These are phyloP conservation scores for Ogataea trehalophila DNA, from an alignment of 805 yeast genomes.

Conservation along the genomic window DNA sequence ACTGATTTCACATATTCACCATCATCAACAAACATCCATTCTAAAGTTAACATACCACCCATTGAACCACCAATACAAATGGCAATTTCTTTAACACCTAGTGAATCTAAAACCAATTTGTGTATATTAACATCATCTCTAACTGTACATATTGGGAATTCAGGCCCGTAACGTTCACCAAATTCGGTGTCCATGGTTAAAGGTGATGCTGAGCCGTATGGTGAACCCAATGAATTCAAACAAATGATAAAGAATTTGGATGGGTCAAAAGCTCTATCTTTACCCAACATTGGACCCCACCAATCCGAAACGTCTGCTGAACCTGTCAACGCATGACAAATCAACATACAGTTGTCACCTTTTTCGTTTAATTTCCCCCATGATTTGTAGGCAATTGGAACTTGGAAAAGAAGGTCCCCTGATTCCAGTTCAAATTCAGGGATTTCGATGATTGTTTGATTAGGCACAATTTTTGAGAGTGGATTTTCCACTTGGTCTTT, in stretches of 20 bases:
- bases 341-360: constrained; percentile 76
- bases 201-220: constrained; percentile 95
- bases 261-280: constrained; percentile 86
- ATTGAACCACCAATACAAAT: constrained; percentile 93
- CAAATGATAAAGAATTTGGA: constrained; percentile 81
- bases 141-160: constrained; percentile 90
- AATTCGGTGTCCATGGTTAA: constrained; percentile 75
- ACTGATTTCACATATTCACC: constrained; percentile 64
- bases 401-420: constrained; percentile 64
- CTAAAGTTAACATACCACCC: constrained; percentile 97
- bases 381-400: constrained; percentile 92
- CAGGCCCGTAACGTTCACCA: constrained; percentile 82
- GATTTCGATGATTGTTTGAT: constrained; percentile 73
- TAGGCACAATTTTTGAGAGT: constrained; percentile 62
- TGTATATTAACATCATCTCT: constrained; percentile 88
- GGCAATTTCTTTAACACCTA: constrained; percentile 78
- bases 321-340: constrained; percentile 95
- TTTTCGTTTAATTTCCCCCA: constrained; percentile 82
- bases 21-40: constrained; percentile 63
- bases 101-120: constrained; percentile 64
- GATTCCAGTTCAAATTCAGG: constrained; percentile 76
- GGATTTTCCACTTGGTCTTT: constrained; percentile 57
- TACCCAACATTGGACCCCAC: constrained; percentile 97
- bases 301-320: constrained; percentile 94
- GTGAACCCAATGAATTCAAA: constrained; percentile 90